Percentiles rank a stretch among this genome's conserved stretches.
Evolutionary conservation across 371 early-diverging fungal species (phyloP).

Genomic region (Mortierella sp.): DNA sequence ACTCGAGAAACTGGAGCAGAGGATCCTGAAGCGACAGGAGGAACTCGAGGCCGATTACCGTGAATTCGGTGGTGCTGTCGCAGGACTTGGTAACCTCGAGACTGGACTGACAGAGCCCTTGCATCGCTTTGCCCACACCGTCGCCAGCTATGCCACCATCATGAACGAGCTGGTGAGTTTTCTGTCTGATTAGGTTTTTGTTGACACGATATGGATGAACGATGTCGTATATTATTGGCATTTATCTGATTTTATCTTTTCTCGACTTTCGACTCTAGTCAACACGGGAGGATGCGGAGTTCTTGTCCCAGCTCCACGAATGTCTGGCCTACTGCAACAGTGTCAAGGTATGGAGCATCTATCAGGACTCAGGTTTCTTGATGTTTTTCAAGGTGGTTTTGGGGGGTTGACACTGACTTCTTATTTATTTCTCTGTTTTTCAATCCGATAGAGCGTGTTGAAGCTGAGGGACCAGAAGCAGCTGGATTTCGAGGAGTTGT

Average conservation of each 20-base stretch:
- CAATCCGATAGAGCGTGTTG: constrained; percentile 73
- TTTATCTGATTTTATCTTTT: not conserved
- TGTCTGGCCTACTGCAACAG: constrained; percentile 89
- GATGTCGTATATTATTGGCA: not conserved
- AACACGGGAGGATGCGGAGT: constrained; percentile 80
- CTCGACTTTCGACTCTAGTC: constrained; percentile 47
- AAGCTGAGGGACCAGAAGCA: constrained; percentile 94
- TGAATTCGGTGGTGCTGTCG: constrained; percentile 81
- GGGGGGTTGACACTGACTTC: too few relatives aligned
- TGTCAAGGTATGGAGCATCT: constrained; percentile 73
- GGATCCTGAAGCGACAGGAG: constrained; percentile 82
- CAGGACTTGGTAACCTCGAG: constrained; percentile 86
- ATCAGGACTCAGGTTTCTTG: too few relatives aligned
- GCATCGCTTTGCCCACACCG: constrained; percentile 72
- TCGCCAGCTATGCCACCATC: constrained; percentile 70
- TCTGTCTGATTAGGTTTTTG: not conserved
- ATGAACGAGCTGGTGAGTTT: constrained; percentile 74
- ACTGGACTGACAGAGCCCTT: constrained; percentile 79
- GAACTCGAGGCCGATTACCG: constrained; percentile 84
- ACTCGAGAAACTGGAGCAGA: constrained; percentile 81
- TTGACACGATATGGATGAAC: not conserved
- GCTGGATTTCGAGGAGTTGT: constrained; percentile 91
- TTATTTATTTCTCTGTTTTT: not conserved
- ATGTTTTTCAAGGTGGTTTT: too few relatives aligned
- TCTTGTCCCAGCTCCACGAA: constrained; percentile 85